Conservation (phyloP, 768 basidiomycete genomes). For the Pulveroboletus sp. region DNA sequence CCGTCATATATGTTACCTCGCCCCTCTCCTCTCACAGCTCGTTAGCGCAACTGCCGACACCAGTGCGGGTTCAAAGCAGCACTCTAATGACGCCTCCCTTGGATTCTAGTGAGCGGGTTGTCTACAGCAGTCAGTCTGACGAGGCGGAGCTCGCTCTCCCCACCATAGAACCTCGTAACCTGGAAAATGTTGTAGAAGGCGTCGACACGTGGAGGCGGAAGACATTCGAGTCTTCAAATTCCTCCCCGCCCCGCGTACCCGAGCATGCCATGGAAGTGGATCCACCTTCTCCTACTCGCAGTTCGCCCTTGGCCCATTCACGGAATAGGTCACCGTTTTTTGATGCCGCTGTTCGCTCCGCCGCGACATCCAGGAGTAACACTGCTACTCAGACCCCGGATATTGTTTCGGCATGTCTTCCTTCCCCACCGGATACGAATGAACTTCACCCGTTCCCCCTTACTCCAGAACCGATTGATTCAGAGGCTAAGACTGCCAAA, state of each 20-base stretch:
- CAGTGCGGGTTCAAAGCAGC: not conserved
- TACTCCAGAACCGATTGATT: slow-evolving; percentile 32
- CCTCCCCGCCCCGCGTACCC: not conserved
- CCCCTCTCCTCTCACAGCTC: slow-evolving; percentile 34
- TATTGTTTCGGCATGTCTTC: slow-evolving; percentile 10
- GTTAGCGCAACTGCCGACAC: slow-evolving; percentile 18
- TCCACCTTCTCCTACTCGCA: slow-evolving; percentile 6
- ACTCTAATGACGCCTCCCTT: slow-evolving; percentile 15
- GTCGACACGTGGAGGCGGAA: slow-evolving; percentile 45
- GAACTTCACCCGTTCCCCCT: slow-evolving; percentile 23
- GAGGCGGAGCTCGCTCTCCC: slow-evolving; percentile 52
- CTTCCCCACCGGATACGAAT: slow-evolving; percentile 24
- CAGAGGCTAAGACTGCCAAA: slow-evolving; percentile 46
- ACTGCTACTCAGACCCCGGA: slow-evolving; percentile 13
- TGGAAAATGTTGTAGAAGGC: slow-evolving; percentile 32
- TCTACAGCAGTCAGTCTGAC: slow-evolving; percentile 68
- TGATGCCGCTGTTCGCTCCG: slow-evolving; percentile 8
- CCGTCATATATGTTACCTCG: slow-evolving; percentile 10
- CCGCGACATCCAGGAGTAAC: slow-evolving; percentile 1
- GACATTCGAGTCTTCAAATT: slow-evolving; percentile 18
- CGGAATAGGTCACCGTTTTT: slow-evolving; percentile 1
- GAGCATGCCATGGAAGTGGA: slow-evolving; percentile 19
- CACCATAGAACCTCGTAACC: slow-evolving; percentile 22
- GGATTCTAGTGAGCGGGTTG: slow-evolving; percentile 31
- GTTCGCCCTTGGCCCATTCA: slow-evolving; percentile 8